Evolutionary conservation across 2,329 filamentous ascomycete species (phyloP), one percentile per base, ranked within the genome.

Genomic region (Pseudogymnoascus sp.): DNA sequence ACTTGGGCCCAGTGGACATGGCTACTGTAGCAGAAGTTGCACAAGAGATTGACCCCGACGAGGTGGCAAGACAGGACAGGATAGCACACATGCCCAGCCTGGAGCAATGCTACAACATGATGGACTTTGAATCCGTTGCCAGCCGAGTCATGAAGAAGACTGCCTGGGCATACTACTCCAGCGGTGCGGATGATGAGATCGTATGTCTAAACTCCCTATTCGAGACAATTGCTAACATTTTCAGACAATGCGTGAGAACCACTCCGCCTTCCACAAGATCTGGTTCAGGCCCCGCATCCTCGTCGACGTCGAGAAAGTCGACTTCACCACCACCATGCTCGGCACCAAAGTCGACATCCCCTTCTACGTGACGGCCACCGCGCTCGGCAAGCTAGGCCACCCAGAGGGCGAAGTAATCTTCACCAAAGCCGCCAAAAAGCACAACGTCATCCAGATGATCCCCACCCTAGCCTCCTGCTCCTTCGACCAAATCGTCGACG

Each of bases 101-200:
- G 65, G 88, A 90, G 68, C 89, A 96, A 74, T 96, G 92, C 80
- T 96, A 93, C 77, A 97, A 97, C 74, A 78, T 97, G 65, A 85
- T 95, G 78, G 95, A 99, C 78, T 99, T 99, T 75, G 95, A 99
- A 81, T 87, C 91, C 3, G 93, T 97, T 37, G 95, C 95, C 4
- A 87, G 89, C 70, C 82, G 86, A 40, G 86, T 96, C 63, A 97
- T 97, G 93, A 97, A 96, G 84, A 96, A 90, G 79, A 89, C 88
- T 1, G 93, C 93, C 0, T 99, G 95, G 95, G 95, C 90, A 25
- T 99, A 99, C 79, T 99, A 99, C 76, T 96, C 91, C 0, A 95
- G 90, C 72, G 93, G 91, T 63, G 91, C 93, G 0, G 91, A 95
- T 73, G 91, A 96, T 72, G 90, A 93, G 76, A 92, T 93, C 77